Evolutionary conservation across 2,329 filamentous ascomycete genomes (phyloP).

Genomic region (Fusarium sp.): DNA sequence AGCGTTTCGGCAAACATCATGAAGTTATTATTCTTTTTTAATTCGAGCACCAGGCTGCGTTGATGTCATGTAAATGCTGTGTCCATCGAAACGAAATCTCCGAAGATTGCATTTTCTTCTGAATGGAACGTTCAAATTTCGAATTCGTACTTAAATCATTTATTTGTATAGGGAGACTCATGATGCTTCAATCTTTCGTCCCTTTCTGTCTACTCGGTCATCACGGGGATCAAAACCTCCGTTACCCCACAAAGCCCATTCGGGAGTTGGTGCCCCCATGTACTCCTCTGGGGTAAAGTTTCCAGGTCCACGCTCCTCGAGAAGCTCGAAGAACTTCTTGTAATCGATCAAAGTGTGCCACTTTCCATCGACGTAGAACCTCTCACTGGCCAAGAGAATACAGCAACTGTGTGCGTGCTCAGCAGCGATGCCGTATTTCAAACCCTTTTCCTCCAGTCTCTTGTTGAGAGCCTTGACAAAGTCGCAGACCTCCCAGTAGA

Average conservation of each 20-base stretch:
- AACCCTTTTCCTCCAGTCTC: slow-evolving; percentile 74
- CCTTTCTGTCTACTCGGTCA: slow-evolving; percentile 87
- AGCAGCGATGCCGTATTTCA: slow-evolving; percentile 90
- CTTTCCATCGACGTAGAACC: slow-evolving; percentile 80
- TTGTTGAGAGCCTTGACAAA: slow-evolving; percentile 82
- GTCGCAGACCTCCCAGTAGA: slow-evolving; percentile 88
- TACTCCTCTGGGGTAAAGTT: slow-evolving; percentile 58
- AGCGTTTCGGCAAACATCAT: slow-evolving; percentile 49
- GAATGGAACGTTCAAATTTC: not conserved
- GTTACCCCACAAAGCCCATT: slow-evolving; percentile 95
- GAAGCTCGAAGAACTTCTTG: slow-evolving; percentile 83
- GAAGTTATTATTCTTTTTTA: slow-evolving; percentile 33
- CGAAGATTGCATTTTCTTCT: no score
- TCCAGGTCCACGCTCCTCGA: slow-evolving; percentile 75
- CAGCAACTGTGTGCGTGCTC: slow-evolving; percentile 97
- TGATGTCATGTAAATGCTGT: not conserved
- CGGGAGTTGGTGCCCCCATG: slow-evolving; percentile 60
- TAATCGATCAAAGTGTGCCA: slow-evolving; percentile 97
- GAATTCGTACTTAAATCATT: slow-evolving; percentile 12
- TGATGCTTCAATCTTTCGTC: slow-evolving; percentile 68
- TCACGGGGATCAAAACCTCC: slow-evolving; percentile 95
- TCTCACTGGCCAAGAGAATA: slow-evolving; percentile 82
- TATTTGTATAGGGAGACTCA: slow-evolving; percentile 16
- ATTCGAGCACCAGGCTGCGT: not conserved
- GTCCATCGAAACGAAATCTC: no score